phyloP scores from a whole-genome alignment of 1,284 basidiomycete species.

The Naganishia albida region DNA sequence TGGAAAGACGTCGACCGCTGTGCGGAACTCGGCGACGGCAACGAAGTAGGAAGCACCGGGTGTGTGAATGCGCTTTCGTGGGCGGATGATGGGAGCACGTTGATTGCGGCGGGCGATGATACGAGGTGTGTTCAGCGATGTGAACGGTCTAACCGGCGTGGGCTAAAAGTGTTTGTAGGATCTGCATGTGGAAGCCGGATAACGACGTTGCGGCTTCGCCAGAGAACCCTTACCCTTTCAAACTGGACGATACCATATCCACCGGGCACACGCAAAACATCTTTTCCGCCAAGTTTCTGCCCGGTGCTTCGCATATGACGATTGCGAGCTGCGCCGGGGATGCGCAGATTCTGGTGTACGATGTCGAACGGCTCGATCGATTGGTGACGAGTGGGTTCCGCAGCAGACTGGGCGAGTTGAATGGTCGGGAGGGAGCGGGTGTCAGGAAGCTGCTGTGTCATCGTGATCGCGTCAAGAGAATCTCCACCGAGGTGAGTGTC shows the following conservation, averaged over 20 bases:
- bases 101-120: conserved; percentile 82
- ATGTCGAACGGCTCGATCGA: conserved; percentile 61
- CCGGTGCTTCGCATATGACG: conserved; percentile 54
- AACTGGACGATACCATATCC: conserved; percentile 63
- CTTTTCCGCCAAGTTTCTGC: conserved; percentile 81
- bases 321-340: conserved; percentile 75
- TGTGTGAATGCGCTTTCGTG: conserved; percentile 86
- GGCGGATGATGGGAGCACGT: conserved; percentile 70
- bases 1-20: conserved; percentile 58
- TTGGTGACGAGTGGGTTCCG: conserved; percentile 52
- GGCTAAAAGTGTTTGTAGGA: conserved; percentile 49
- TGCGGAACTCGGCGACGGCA: conserved; percentile 64
- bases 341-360: conserved; percentile 76
- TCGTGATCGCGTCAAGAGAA: conserved; percentile 32
- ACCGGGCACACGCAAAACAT: conserved; percentile 86
- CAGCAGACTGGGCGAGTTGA: conserved; percentile 15
- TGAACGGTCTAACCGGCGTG: neutral
- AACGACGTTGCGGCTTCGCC: conserved; percentile 38
- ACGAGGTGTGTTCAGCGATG: conserved; percentile 63
- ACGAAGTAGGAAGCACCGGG: conserved; percentile 62
- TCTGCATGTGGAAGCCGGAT: conserved; percentile 70
- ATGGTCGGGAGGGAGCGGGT: conserved; percentile 21
- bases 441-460: conserved; percentile 33
- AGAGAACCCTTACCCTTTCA: conserved; percentile 62
- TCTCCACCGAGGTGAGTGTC: conserved; percentile 73